Conservation (phyloP, 495 filamentous ascomycete species). For the Neohortaea acidophila region DNA sequence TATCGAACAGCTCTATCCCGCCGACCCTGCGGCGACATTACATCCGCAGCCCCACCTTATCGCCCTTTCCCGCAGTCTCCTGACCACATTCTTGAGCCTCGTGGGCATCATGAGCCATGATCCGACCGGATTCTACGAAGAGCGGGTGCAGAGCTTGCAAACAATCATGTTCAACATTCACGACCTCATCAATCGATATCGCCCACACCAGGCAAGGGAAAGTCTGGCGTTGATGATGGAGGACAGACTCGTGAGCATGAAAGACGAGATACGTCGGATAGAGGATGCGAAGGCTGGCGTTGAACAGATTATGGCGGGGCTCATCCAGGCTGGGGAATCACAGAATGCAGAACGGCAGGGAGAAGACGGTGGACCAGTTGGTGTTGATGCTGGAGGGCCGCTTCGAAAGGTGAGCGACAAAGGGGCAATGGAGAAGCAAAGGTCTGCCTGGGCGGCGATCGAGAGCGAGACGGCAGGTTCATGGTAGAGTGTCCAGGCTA, state of each 20-base stretch:
- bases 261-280: constrained; percentile 65
- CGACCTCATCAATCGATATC: constrained; percentile 81
- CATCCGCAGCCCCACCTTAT: constrained; percentile 66
- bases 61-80: constrained; percentile 59
- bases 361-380: no score
- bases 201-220: constrained; percentile 89
- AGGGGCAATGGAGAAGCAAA: no score
- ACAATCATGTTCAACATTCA: constrained; percentile 77
- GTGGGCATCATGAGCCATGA: constrained; percentile 50
- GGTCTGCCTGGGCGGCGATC: no score
- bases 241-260: constrained; percentile 58
- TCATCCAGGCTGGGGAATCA: constrained; percentile 39
- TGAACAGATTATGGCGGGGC: constrained; percentile 46
- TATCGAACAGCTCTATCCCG: constrained; percentile 16
- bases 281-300: constrained; percentile 56
- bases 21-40: constrained; percentile 26
- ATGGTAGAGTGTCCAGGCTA: no score
- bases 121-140: constrained; percentile 38
- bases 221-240: constrained; percentile 85
- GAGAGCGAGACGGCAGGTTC: no score
- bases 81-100: constrained; percentile 75
- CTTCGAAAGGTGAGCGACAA: no score
- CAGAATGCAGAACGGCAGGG: no score
- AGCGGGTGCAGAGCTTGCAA: constrained; percentile 60
- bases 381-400: no score